Evolutionary conservation across 2,329 filamentous ascomycete species (phyloP), one percentile per base, ranked within the genome.

Genomic region (Sclerotinia spermophila): DNA sequence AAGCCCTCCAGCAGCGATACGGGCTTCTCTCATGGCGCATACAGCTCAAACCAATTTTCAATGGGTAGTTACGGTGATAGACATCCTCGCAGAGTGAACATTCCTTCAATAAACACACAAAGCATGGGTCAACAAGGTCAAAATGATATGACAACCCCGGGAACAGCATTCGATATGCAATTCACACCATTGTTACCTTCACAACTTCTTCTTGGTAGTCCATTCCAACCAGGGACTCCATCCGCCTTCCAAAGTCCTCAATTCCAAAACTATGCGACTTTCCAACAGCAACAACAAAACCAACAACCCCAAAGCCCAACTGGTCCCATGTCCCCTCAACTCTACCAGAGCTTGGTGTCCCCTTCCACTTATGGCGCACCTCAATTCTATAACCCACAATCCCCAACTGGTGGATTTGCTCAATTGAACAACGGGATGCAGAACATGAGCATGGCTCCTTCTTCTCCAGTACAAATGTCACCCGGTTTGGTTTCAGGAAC

Each of bases 171-270:
- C 79, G 96, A 98, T 79, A 97, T 98, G 95, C 96, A 98, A 83
- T 98, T 97, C 82, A 97, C 96, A 17, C 95, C 96, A 74, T 87
- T 99, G 75, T 88, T 99, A 51, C 96, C 96, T 48, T 98, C 95
- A 45, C 93, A 97, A 82, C 86, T 99, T 77, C 89, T 99, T 38
- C 90, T 98, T 66, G 96, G 96, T 62, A 97, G 94, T 81, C 96
- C 96, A 27, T 98, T 98, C 83, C 96, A 98, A 82, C 94, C 96
- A 21, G 96, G 94, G 56, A 97, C 93, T 7, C 95, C 95, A 5
- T 92, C 91, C 45, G 90, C 92, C 51, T 98, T 97, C 82, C 89
- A 90, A 73, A 97, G 92, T 75, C 92, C 94, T 53, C 94, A 97
- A 80, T 99, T 97, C 82, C 91, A 96, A 81, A 94, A 87, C 80